Conservation (phyloP, 2,329 filamentous ascomycete genomes). For the Neofusicoccum ribis region DNA sequence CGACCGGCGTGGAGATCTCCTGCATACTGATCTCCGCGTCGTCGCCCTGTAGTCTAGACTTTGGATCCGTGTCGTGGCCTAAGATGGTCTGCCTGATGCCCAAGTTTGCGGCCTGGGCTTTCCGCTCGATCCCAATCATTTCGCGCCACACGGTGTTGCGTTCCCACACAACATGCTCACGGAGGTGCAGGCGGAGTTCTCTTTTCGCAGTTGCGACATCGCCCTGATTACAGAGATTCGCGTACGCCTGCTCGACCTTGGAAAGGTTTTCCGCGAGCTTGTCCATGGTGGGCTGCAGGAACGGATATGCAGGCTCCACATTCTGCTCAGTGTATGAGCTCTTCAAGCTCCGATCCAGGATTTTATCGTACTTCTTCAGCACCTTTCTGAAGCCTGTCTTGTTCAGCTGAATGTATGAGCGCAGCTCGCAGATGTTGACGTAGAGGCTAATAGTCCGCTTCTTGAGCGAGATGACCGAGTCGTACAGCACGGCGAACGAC, state of each 20-base stretch:
- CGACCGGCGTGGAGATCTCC: constrained; percentile 76
- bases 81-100: constrained; percentile 77
- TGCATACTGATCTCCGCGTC: constrained; percentile 67
- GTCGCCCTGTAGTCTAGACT: constrained; percentile 79
- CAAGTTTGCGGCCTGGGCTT: constrained; percentile 89
- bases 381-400: constrained; percentile 95
- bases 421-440: constrained; percentile 90
- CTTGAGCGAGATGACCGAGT: constrained; percentile 81
- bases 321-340: constrained; percentile 70
- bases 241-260: constrained; percentile 77
- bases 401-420: constrained; percentile 95
- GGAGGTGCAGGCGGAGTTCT: constrained; percentile 83
- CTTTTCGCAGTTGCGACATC: constrained; percentile 75
- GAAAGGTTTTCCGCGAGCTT: constrained; percentile 70
- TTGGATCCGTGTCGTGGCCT: constrained; percentile 68
- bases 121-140: constrained; percentile 96
- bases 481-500: constrained; percentile 67
- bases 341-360: constrained; percentile 78
- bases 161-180: constrained; percentile 98
- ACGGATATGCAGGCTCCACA: constrained; percentile 80
- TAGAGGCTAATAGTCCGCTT: constrained; percentile 86
- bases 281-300: constrained; percentile 70
- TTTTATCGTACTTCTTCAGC: constrained; percentile 98
- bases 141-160: constrained; percentile 98
- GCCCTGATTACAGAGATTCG: constrained; percentile 77